Evolutionary conservation across 108 stramenopile species (phyloP), one percentile per base, ranked within the genome.

Genomic region (Cyclotella choctawhatcheeana): DNA sequence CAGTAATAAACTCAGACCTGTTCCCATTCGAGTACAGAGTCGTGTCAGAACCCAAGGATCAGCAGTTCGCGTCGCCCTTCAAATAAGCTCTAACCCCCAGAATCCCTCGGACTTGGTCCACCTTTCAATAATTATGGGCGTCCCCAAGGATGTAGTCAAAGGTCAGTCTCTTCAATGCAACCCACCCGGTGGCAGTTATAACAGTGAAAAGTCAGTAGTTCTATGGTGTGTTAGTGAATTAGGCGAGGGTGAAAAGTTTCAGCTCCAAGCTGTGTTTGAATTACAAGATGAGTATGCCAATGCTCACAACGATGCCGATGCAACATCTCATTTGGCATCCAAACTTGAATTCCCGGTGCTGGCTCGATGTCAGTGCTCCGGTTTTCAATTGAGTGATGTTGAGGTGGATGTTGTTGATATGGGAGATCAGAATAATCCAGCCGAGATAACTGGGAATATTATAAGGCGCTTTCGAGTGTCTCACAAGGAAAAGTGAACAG

Each of bases 21-120:
- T 94, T 12, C 93, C 93, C 6, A 89, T 94, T 87, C 82, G 93
- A 40, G 93, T 95, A 14, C 93, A 95, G 83, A 88, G 85, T 5
- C 71, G 88, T 12, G 85, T 92, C 3, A 81, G 88, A 30, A 58
- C 81, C 5, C 88, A 91, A 48, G 84, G 79, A 25, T 67, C 56
- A 37, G 55, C 81, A 58, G 88, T 87, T 73, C 77, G 93, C 21
- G 87, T 95, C 8, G 93, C 93, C 1, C 81, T 95, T 5, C 93
- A 95, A 62, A 90, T 95, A 22, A 92, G 91, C 71, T 92, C 91
- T 32, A 95, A 95, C 63, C 93, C 93, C 24, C 84, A 89, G 61
- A 95, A 95, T 66, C 85, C 89, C 37, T 85, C 84, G 44, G 77
- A 74, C 51, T 65, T 95, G n/a, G 86, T 87, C 6, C 87, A 92